Base-by-base conservation (phyloP, 1,139 yeast species). In the Debaryomycetaceae sp. region DNA sequence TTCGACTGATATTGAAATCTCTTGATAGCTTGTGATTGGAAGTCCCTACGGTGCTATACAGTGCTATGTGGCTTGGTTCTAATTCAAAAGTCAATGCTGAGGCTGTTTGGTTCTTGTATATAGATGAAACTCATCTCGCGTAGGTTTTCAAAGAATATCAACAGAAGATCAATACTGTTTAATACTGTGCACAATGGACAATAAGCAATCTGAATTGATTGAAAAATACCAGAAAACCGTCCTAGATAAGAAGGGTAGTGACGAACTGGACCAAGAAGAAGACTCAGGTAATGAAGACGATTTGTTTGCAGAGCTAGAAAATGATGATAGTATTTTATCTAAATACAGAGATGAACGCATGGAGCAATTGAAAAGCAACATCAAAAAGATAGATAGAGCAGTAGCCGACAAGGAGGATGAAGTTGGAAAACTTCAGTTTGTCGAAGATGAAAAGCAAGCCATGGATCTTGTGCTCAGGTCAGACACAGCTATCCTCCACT, bases 401-500 rank as follows among this genome's bases (percentile, higher is more conserved):
- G 60, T 63, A 1, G 51, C 52, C 6, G 47, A 47, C 7, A 36
- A 53, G 1, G 50, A 66, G 3, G 68, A 63, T 5, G 72, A 67
- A 3, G 63, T 70, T 42, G 81, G 82, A 5, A 50, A 55, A 26
- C 58, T 80, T 17, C 58, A 58, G 34, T 62, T 60, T 4, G 47
- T 78, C 14, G 52, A 55, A 0, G 67, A 69, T 24, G 95, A 86
- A 55, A 76, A 78, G 44, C 72, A 70, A 33, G 63, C 85, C 19
- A 73, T 87, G 65, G 71, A 73, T 31, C 52, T 66, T 2, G 77
- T 82, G 1, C 63, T 81, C 0, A 54, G 61, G 1, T 55, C 65
- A 1, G 69, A 65, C 16, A 53, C 58, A n/a, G 70, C 74, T 3
- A 67, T 86, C 1, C 73, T 86, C 3, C 87, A 84, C 52, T 85